These are phyloP conservation scores for Fraxinus baroniana DNA, from an alignment of 305 asterid genomes.

Conservation along the genomic window DNA sequence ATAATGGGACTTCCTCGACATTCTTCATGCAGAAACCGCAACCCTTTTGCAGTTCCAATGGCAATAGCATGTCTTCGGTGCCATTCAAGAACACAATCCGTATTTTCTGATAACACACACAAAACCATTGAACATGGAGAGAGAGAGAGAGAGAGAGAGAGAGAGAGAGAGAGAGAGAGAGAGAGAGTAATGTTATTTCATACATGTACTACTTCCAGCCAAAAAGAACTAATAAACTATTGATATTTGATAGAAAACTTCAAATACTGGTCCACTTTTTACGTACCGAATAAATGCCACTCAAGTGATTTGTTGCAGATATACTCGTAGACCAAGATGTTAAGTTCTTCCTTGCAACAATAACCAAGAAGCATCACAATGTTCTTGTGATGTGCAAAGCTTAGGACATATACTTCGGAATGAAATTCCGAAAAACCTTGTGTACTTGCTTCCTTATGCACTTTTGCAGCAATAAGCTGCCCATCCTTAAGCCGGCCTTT, in stretches of 20 bases:
- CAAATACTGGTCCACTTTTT: not conserved
- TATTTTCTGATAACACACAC: slow-evolving; percentile 40
- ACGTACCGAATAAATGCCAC: slow-evolving; percentile 78
- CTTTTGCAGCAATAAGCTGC: slow-evolving; percentile 72
- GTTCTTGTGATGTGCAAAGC: slow-evolving; percentile 73
- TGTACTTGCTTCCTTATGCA: slow-evolving; percentile 65
- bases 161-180: not conserved
- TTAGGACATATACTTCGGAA: slow-evolving; percentile 63
- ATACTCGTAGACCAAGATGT: slow-evolving; percentile 72
- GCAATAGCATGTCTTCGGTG: slow-evolving; percentile 66
- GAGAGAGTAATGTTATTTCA: not conserved
- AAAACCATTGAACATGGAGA: not conserved
- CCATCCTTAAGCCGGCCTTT: slow-evolving; percentile 69
- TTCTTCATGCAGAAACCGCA: slow-evolving; percentile 77
- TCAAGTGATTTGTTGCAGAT: slow-evolving; percentile 75
- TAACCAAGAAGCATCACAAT: slow-evolving; percentile 82
- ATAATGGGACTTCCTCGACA: slow-evolving; percentile 85
- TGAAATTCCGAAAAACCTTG: slow-evolving; percentile 71
- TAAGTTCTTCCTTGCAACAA: slow-evolving; percentile 73
- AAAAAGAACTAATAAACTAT: not conserved
- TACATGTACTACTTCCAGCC: not conserved
- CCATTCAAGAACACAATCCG: slow-evolving; percentile 57
- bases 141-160: not conserved
- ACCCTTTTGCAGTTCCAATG: slow-evolving; percentile 73
- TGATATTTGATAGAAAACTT: not conserved